phyloP scores from a whole-genome alignment of 352 stramenopile species.

The Hyaloperonospora arabidopsidis region DNA sequence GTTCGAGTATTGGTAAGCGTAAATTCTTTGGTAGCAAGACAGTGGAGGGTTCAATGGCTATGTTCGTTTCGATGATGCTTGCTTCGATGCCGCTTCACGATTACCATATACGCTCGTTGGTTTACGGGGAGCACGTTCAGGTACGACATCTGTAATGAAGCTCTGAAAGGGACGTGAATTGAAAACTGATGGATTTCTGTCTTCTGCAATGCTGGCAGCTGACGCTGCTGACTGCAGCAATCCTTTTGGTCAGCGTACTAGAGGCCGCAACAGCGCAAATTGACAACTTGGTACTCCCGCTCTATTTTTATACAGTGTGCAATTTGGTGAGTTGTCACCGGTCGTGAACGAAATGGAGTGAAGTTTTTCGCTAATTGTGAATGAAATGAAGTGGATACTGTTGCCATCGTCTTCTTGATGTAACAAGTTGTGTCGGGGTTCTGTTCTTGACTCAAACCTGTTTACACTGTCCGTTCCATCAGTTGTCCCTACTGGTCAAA shows the following conservation, averaged over 20 bases:
- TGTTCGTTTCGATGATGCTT: slow-evolving; percentile 51
- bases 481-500: no score
- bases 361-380: slow-evolving; percentile 25
- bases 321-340: slow-evolving; percentile 46
- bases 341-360: not conserved
- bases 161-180: not conserved
- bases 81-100: slow-evolving; percentile 47
- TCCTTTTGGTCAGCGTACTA: slow-evolving; percentile 52
- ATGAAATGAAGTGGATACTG: no score
- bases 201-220: slow-evolving; percentile 6
- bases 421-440: no score
- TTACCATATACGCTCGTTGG: slow-evolving; percentile 20
- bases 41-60: slow-evolving; percentile 47
- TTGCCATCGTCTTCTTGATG: no score
- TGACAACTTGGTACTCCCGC: slow-evolving; percentile 75
- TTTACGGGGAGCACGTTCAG: slow-evolving; percentile 27
- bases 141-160: slow-evolving; percentile 13
- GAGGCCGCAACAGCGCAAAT: slow-evolving; percentile 71
- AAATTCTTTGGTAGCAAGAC: slow-evolving; percentile 60
- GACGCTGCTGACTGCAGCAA: slow-evolving; percentile 11
- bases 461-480: no score
- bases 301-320: slow-evolving; percentile 51
- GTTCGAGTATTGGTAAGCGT: slow-evolving; percentile 40
- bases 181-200: not conserved
- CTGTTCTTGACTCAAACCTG: no score